phyloP scores from a whole-genome alignment of 768 basidiomycete species.

The Cubamyces sp. region DNA sequence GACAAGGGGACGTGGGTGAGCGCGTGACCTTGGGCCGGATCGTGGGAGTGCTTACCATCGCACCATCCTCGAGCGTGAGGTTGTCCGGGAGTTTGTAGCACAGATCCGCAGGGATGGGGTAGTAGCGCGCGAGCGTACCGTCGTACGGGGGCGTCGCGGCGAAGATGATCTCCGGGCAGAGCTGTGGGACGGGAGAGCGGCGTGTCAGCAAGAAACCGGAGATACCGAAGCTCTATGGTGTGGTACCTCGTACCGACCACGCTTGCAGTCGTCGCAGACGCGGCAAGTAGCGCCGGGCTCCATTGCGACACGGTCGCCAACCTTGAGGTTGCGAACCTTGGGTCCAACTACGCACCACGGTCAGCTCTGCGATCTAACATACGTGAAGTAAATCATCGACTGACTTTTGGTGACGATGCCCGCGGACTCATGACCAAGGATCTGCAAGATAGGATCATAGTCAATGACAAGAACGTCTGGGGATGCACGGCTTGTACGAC shows the following conservation, averaged over 20 bases:
- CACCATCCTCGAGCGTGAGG: slow-evolving; percentile 90
- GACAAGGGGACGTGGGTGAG: background rate
- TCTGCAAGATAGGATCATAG: slow-evolving; percentile 46
- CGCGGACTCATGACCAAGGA: slow-evolving; percentile 92
- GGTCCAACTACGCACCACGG: slow-evolving; percentile 58
- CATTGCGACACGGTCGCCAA: slow-evolving; percentile 88
- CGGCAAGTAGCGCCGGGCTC: slow-evolving; percentile 91
- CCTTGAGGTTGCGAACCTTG: slow-evolving; percentile 73
- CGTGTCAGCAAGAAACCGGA: background rate
- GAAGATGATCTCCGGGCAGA: slow-evolving; percentile 85
- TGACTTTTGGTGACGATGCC: slow-evolving; percentile 75
- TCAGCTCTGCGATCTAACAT: background rate
- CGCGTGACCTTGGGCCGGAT: background rate
- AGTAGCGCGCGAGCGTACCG: slow-evolving; percentile 88
- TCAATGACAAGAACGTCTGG: background rate
- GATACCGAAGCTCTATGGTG: background rate
- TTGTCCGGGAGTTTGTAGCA: slow-evolving; percentile 82
- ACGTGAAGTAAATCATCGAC: background rate
- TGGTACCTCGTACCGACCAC: slow-evolving; percentile 77
- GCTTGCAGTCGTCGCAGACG: slow-evolving; percentile 82
- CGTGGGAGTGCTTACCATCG: slow-evolving; percentile 64
- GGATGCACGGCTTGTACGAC: background rate
- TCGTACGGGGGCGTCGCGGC: slow-evolving; percentile 95
- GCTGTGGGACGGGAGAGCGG: slow-evolving; percentile 43
- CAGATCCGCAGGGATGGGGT: slow-evolving; percentile 83